Conservation (phyloP, 176 grass and related monocot genomes). For the Chrysopogon serrulatus region DNA sequence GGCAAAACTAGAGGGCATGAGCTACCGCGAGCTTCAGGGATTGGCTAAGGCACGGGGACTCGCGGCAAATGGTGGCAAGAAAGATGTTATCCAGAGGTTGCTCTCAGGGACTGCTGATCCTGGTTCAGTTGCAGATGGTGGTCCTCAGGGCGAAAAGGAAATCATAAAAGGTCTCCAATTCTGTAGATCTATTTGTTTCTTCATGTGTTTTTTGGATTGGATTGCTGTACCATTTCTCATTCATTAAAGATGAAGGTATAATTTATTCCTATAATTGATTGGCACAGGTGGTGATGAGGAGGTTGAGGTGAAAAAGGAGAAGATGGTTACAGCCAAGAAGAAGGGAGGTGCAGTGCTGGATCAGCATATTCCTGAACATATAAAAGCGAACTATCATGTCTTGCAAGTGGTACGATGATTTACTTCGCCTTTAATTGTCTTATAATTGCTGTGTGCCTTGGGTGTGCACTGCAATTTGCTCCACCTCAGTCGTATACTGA, state of each 20-base stretch:
- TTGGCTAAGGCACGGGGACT: conserved; percentile 53
- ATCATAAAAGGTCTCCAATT: conserved; percentile 5
- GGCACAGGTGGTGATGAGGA: conserved; percentile 31
- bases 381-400: conserved; percentile 81
- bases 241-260: background rate
- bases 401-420: conserved; percentile 62
- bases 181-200: background rate
- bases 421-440: background rate
- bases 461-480: background rate
- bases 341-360: conserved; percentile 85
- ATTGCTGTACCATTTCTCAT: background rate
- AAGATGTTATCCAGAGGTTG: conserved; percentile 53
- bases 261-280: background rate
- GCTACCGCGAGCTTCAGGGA: conserved; percentile 52
- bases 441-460: background rate
- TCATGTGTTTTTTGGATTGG: background rate
- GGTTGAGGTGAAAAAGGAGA: conserved; percentile 60
- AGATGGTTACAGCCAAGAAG: conserved; percentile 72
- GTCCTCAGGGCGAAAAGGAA: conserved; percentile 23
- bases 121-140: conserved; percentile 16
- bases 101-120: conserved; percentile 23
- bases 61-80: conserved; percentile 46
- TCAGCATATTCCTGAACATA: conserved; percentile 61
- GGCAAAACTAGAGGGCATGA: conserved; percentile 54
- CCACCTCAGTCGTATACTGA: background rate